phyloP scores from a whole-genome alignment of 345 rosid species.

The Physaria fendleri region DNA sequence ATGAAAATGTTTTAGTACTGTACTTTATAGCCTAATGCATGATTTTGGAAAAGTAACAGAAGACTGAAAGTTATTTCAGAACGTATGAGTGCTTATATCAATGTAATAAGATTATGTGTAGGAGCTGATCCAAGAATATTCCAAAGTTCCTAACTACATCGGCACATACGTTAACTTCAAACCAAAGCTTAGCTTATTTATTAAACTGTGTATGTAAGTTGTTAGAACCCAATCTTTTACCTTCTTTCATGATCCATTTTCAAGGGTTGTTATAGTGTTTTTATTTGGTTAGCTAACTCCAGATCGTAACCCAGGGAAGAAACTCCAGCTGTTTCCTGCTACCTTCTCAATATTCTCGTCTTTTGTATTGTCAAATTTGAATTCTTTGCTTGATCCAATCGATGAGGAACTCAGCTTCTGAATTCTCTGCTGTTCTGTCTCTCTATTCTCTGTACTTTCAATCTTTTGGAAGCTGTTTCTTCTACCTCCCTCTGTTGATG shows the following conservation, averaged over 20 bases:
- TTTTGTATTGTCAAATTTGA: constrained; percentile 65
- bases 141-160: constrained; percentile 13
- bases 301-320: constrained; percentile 75
- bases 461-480: too few species aligned
- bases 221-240: constrained; percentile 19
- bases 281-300: constrained; percentile 44
- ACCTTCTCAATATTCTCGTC: constrained; percentile 59
- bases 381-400: constrained; percentile 72
- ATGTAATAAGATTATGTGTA: background rate
- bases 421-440: constrained; percentile 58
- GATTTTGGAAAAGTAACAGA: too few species aligned
- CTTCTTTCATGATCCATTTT: constrained; percentile 23
- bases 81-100: background rate
- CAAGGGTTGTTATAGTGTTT: background rate
- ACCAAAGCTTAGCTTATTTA: constrained; percentile 20
- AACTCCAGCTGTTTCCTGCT: constrained; percentile 62
- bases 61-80: background rate
- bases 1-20: background rate
- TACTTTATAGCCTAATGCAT: too few species aligned
- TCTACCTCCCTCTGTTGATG: too few species aligned
- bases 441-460: constrained; percentile 37
- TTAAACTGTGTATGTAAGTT: constrained; percentile 19
- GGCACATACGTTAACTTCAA: constrained; percentile 10
- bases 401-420: constrained; percentile 56
- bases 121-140: constrained; percentile 5